phyloP scores from a whole-genome alignment of 208 protist genomes.

The Trypanosoma cruzi region DNA sequence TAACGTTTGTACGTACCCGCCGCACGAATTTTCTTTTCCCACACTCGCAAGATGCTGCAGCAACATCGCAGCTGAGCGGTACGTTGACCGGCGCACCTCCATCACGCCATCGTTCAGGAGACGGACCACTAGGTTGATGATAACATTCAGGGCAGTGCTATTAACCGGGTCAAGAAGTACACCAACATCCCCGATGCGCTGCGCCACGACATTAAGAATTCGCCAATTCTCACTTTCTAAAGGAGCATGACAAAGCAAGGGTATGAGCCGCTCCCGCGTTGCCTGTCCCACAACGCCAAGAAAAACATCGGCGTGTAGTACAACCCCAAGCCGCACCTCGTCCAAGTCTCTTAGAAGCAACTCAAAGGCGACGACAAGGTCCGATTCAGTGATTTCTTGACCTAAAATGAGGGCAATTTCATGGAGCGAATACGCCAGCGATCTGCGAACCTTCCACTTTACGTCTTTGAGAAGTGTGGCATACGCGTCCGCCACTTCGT shows the following conservation, averaged over 20 bases:
- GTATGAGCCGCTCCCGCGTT: conserved; percentile 73
- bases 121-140: conserved; percentile 73
- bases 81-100: conserved; percentile 85
- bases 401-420: conserved; percentile 94
- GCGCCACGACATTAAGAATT: conserved; percentile 90
- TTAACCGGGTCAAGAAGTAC: conserved; percentile 64
- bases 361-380: conserved; percentile 91
- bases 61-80: conserved; percentile 73
- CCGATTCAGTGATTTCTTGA: conserved; percentile 81
- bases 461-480: conserved; percentile 93
- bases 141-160: conserved; percentile 44
- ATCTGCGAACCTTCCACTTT: conserved; percentile 96
- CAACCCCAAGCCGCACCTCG: conserved; percentile 94
- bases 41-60: conserved; percentile 65
- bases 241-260: conserved; percentile 73
- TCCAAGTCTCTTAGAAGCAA: conserved; percentile 96
- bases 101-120: conserved; percentile 92
- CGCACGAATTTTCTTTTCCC: conserved; percentile 33
- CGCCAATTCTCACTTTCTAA: conserved; percentile 95
- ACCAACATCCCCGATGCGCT: conserved; percentile 82
- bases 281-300: conserved; percentile 59
- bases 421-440: conserved; percentile 94
- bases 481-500: conserved; percentile 92
- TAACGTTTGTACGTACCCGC: conserved; percentile 65
- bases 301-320: conserved; percentile 86